These are phyloP conservation scores for Tagetes erecta DNA, from an alignment of 129 eudicot genomes.

Conservation along the genomic window DNA sequence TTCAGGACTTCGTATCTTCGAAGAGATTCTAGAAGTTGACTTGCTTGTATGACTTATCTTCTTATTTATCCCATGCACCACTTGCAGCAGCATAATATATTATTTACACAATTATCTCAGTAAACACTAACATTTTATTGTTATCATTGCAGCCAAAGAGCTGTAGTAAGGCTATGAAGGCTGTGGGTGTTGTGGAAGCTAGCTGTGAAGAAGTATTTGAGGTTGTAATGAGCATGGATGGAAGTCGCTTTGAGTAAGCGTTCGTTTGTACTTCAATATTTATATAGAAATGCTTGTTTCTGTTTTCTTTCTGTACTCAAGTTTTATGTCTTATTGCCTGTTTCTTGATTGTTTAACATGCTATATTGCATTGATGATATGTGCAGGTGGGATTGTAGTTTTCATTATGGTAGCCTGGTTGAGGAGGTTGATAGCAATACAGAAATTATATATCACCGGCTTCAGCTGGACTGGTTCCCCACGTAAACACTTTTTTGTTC, in stretches of 20 bases:
- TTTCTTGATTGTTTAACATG: slow-evolving; percentile 17
- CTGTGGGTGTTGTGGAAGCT: slow-evolving; percentile 99
- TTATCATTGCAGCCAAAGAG: slow-evolving; percentile 78
- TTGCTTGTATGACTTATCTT: slow-evolving; percentile 63
- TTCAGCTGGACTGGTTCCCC: slow-evolving; percentile 96
- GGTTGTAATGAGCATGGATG: slow-evolving; percentile 99
- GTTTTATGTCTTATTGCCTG: slow-evolving; percentile 10
- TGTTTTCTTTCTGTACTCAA: neutral
- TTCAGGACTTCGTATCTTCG: slow-evolving; percentile 98
- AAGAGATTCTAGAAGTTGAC: slow-evolving; percentile 96
- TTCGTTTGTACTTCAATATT: neutral
- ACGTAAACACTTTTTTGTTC: slow-evolving; percentile 49
- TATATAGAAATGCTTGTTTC: neutral
- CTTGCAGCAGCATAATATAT: slow-evolving; percentile 3
- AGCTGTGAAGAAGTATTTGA: slow-evolving; percentile 97
- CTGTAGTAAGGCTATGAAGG: slow-evolving; percentile 99
- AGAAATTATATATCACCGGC: slow-evolving; percentile 87
- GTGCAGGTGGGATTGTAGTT: slow-evolving; percentile 96
- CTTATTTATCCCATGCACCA: neutral
- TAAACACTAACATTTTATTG: neutral
- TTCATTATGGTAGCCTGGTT: slow-evolving; percentile 95
- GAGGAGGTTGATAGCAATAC: slow-evolving; percentile 99
- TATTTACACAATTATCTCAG: neutral
- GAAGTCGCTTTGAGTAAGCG: slow-evolving; percentile 92
- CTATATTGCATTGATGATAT: slow-evolving; percentile 20